Evolutionary conservation across 1,284 basidiomycete genomes (phyloP), one percentile per base, ranked within the genome.

Genomic region (Sanghuangporus sanghuang): DNA sequence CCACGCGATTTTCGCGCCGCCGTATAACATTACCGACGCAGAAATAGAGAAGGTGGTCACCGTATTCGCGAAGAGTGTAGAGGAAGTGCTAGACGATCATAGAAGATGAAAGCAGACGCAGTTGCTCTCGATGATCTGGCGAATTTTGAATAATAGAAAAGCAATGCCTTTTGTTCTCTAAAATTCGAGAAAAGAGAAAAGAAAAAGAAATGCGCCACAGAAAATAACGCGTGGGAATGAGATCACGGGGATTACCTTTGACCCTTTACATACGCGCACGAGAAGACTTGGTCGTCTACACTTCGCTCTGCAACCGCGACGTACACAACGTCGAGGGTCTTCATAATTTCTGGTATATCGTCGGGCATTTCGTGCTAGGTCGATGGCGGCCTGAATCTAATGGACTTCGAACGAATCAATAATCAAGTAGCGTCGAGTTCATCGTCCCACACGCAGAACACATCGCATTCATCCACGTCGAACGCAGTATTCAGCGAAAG

Each of bases 371-470:
- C 74, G 7, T 40, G 73, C 73, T 62, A 79, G 80, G 86, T 89
- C 87, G 84, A 90, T 90, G 88, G 88, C 89, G 85, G 83, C 83
- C 83, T 77, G 85, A 81, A 86, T 82, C 79, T 78, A 84, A 90
- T 90, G 88, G 88, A 90, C 86, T 84, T 87, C 85, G 78, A 80
- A 86, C 79, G 81, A 79, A 79, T 77, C 74, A 78, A 88, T 78
- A 80, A 77, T 73, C 78, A 87, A 79, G 77, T 71, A 73, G 77
- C 81, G 56, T 81, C 83, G 75, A 85, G 79, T 76, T 74, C 79
- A 76, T 76, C 71, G 49, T 65, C 69, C 35, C 76, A 73, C 60
- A 74, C 72, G 67, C 71, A 68, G 64, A 61, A 73, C 67, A 68
- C 65, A 66, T 64, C 70, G 67, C 67, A 70, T 58, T 65, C 72